These are phyloP conservation scores for Neurospora sp. DNA, from an alignment of 495 filamentous ascomycete genomes.

Conservation along the genomic window DNA sequence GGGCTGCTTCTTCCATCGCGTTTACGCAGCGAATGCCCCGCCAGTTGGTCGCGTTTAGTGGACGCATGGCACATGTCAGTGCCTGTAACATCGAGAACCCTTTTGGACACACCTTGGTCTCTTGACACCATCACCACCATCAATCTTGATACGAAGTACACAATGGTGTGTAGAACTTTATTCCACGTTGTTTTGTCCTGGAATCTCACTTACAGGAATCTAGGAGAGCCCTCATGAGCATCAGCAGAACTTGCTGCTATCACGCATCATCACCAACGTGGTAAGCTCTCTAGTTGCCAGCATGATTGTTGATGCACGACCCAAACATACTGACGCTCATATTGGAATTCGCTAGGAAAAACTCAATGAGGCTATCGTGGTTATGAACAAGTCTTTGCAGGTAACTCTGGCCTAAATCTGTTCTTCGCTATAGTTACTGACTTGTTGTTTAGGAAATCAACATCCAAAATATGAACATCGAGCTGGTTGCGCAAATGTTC, in stretches of 20 bases:
- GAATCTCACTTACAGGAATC: slow-evolving; percentile 3
- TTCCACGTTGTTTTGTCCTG: background rate
- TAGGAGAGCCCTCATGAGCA: slow-evolving; percentile 97
- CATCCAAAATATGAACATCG: slow-evolving; percentile 95
- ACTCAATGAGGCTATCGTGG: slow-evolving; percentile 86
- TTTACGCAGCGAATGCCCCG: background rate
- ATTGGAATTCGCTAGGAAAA: slow-evolving; percentile 59
- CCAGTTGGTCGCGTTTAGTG: background rate
- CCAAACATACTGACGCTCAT: slow-evolving; percentile 6
- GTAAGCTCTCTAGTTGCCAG: slow-evolving; percentile 41
- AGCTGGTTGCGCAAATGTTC: slow-evolving; percentile 98
- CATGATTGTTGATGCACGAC: background rate
- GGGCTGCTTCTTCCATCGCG: background rate
- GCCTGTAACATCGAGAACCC: background rate
- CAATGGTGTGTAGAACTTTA: background rate
- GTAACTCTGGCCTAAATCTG: slow-evolving; percentile 42
- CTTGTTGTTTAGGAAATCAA: slow-evolving; percentile 72
- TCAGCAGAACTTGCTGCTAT: slow-evolving; percentile 86
- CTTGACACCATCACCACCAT: background rate
- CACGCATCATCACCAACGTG: slow-evolving; percentile 94
- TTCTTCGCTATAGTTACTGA: no score
- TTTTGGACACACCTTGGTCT: background rate
- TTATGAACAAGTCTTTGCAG: slow-evolving; percentile 85
- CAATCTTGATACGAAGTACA: background rate
- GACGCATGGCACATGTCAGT: background rate